Percentiles rank a stretch among this genome's conserved stretches.
Evolutionary conservation across 345 rosid genomes (phyloP).

Genomic region (Brassica napus): Da-Ae NC_063444.1:2428001-2428500

Average conservation of each 20-base stretch:
- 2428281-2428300: constrained; percentile 49
- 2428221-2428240: constrained; percentile 65
- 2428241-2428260: constrained; percentile 57
- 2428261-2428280: constrained; percentile 36
- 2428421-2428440: constrained; percentile 8
- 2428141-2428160: constrained; percentile 67
- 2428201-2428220: constrained; percentile 90
- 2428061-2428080: background rate
- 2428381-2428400: constrained; percentile 34
- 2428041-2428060: background rate
- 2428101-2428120: background rate
- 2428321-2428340: background rate
- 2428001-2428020: background rate
- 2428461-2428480: constrained; percentile 1
- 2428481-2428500: background rate
- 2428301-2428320: constrained; percentile 45
- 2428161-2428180: constrained; percentile 95
- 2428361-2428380: constrained; percentile 36
- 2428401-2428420: background rate
- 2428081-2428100: too few relatives aligned
- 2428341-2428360: constrained; percentile 20
- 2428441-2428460: constrained; percentile 14
- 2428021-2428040: background rate
- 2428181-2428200: constrained; percentile 86
- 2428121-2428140: constrained; percentile 59